Percentiles rank a stretch among this genome's conserved stretches.
Evolutionary conservation across 2,329 filamentous ascomycete genomes (phyloP).

Genomic region (Nothomitra cinnamomea): DNA sequence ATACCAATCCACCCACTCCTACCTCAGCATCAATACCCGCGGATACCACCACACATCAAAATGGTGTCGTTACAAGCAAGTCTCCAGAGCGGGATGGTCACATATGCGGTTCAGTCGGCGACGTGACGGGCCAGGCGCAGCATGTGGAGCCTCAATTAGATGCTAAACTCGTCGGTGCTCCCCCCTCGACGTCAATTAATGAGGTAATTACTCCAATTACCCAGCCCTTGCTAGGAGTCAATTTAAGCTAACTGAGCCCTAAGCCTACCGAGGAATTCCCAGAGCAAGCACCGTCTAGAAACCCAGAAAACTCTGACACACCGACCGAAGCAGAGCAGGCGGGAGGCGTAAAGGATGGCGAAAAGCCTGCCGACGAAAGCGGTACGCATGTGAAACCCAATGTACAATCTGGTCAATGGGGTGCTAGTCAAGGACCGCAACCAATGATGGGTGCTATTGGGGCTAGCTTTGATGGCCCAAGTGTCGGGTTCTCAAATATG

Average conservation of each 20-base stretch:
- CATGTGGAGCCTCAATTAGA: not conserved
- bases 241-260: not conserved
- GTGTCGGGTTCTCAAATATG: slow-evolving; percentile 35
- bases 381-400: not conserved
- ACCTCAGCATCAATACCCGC: not conserved
- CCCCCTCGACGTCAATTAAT: not conserved
- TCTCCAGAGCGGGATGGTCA: not conserved
- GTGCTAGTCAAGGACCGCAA: not conserved
- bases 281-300: not conserved
- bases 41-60: not conserved
- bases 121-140: not conserved
- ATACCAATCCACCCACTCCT: not conserved
- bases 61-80: not conserved
- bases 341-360: not conserved
- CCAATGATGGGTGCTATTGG: slow-evolving; percentile 3
- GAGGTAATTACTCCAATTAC: not conserved
- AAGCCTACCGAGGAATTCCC: not conserved
- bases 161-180: not conserved
- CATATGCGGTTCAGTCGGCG: not conserved
- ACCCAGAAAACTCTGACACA: not conserved
- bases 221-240: not conserved
- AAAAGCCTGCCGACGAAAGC: not conserved
- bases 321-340: not conserved
- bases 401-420: not conserved
- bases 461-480: not conserved